These are phyloP conservation scores for Diutina neorugosa DNA, from an alignment of 1,139 yeast genomes.

Conservation along the genomic window DNA sequence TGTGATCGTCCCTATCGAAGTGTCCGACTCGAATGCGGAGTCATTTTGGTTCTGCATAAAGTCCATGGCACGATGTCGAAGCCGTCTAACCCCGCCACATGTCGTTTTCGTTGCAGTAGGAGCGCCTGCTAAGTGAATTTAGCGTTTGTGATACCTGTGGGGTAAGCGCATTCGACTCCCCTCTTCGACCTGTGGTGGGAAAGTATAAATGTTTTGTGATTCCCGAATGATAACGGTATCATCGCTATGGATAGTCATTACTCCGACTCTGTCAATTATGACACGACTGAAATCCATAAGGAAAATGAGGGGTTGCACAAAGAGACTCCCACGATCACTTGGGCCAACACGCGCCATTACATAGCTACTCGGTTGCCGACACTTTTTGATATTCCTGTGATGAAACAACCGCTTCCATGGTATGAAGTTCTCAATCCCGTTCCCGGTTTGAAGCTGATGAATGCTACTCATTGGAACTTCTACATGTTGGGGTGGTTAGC, in stretches of 20 bases:
- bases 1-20: background rate
- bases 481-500: constrained; percentile 53
- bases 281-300: background rate
- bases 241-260: background rate
- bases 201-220: background rate
- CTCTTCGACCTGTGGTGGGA: background rate
- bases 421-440: constrained; percentile 31
- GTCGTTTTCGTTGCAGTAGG: background rate
- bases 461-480: constrained; percentile 45
- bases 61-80: background rate
- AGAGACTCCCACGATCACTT: background rate
- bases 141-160: background rate
- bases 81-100: background rate
- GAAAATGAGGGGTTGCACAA: constrained; percentile 1
- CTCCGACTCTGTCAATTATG: background rate
- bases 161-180: too few relatives aligned
- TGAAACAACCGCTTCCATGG: background rate
- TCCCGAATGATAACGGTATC: background rate
- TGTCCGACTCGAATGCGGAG: background rate
- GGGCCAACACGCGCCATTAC: background rate
- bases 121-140: background rate
- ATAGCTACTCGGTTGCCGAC: background rate
- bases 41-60: background rate
- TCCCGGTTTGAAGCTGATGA: constrained; percentile 35
- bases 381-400: background rate